Percentiles rank a stretch among this genome's conserved stretches.
These are phyloP conservation scores for Pyrenophora tritici-repentis DNA, from an alignment of 2,329 filamentous ascomycete genomes.

Conservation along the genomic window DNA sequence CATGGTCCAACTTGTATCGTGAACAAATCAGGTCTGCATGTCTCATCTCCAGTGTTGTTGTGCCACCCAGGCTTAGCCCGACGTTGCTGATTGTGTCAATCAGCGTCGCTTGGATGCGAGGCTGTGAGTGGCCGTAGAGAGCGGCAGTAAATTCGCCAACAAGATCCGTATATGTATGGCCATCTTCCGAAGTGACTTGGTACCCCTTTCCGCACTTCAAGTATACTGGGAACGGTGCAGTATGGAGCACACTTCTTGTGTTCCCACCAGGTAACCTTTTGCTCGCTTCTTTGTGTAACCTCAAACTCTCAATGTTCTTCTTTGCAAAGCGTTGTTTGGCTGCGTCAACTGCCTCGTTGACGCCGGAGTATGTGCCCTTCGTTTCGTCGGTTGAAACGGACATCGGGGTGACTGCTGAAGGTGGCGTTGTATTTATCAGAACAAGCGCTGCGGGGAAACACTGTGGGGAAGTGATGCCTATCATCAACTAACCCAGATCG, in stretches of 20 bases:
- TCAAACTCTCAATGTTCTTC: constrained; percentile 27
- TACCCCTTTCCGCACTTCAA: constrained; percentile 35
- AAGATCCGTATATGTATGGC: constrained; percentile 36
- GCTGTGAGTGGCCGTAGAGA: constrained; percentile 40
- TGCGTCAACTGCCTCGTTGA: constrained; percentile 22
- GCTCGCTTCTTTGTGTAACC: constrained; percentile 37
- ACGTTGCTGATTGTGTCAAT: constrained; percentile 40
- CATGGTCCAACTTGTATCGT: constrained; percentile 27
- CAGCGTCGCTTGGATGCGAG: constrained; percentile 27
- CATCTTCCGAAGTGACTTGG: constrained; percentile 39
- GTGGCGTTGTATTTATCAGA: background rate
- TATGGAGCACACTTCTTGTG: constrained; percentile 45
- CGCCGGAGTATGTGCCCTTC: constrained; percentile 13
- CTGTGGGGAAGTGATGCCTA: background rate
- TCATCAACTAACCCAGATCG: too few species aligned
- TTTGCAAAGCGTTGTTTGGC: constrained; percentile 24
- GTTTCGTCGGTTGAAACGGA: background rate
- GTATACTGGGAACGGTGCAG: constrained; percentile 45
- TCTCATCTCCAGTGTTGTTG: constrained; percentile 24
- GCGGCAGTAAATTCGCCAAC: constrained; percentile 36
- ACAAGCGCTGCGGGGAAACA: background rate
- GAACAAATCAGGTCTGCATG: constrained; percentile 29
- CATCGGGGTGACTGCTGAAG: background rate
- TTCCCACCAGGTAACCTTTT: constrained; percentile 47
- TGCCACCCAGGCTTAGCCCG: constrained; percentile 35